Conservation (phyloP, 768 basidiomycete species). For the Pisolithus microcarpus region DNA sequence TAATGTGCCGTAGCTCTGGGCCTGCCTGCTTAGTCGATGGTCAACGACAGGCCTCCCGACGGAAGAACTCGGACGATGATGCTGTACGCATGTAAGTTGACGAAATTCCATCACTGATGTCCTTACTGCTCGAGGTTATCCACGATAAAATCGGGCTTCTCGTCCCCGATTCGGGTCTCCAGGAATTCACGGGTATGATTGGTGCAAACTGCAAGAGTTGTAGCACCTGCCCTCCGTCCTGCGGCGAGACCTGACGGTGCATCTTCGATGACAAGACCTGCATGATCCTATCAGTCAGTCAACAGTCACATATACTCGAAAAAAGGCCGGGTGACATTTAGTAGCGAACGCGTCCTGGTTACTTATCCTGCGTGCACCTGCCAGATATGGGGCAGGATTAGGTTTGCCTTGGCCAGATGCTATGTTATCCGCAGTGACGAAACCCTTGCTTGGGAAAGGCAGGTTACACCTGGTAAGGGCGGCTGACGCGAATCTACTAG, state of each 20-base stretch:
- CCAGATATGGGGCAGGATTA: conserved; percentile 81
- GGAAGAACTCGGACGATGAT: neutral
- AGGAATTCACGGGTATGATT: conserved; percentile 57
- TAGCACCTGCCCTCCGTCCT: conserved; percentile 69
- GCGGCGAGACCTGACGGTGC: conserved; percentile 76
- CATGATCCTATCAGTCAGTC: neutral
- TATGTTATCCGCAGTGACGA: conserved; percentile 61
- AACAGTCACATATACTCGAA: neutral
- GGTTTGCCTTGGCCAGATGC: conserved; percentile 68
- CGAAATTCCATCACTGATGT: too few species aligned
- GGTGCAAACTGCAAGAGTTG: conserved; percentile 78
- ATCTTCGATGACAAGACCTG: conserved; percentile 85
- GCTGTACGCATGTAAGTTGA: neutral
- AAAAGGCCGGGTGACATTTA: conserved; percentile 41
- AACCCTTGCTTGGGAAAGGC: conserved; percentile 47
- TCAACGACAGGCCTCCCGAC: neutral
- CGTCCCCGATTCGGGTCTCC: conserved; percentile 38
- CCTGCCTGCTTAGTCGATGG: too few species aligned
- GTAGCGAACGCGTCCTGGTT: conserved; percentile 43
- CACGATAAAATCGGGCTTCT: conserved; percentile 50
- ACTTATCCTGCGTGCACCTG: conserved; percentile 47
- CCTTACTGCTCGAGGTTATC: conserved; percentile 60
- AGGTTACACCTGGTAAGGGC: conserved; percentile 62
- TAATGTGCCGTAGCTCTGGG: too few species aligned
- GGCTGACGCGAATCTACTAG: conserved; percentile 58